Evolutionary conservation across 805 yeast genomes (phyloP).

Genomic region (Candida silvatica): DNA sequence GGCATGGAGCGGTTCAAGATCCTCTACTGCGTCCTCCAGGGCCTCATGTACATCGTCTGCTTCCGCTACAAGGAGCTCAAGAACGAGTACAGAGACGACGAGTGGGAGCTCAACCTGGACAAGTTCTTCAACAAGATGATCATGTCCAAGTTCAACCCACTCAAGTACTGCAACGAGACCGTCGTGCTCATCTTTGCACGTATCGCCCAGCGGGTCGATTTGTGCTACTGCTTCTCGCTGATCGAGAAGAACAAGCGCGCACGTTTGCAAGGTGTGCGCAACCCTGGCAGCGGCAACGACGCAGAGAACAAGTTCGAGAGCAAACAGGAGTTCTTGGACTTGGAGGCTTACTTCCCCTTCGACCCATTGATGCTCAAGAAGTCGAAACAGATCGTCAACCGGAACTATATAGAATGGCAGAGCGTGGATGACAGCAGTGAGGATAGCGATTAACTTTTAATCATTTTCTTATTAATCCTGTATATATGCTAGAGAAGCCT

Average conservation of each 20-base stretch:
- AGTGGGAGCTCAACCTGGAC: conserved; percentile 78
- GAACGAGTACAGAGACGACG: conserved; percentile 19
- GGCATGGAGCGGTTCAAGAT: conserved; percentile 91
- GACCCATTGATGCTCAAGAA: conserved; percentile 77
- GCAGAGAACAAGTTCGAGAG: conserved; percentile 16
- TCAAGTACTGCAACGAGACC: conserved; percentile 87
- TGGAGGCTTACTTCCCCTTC: conserved; percentile 94
- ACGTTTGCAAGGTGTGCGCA: conserved; percentile 39
- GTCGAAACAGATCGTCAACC: conserved; percentile 45
- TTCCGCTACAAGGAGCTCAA: conserved; percentile 61
- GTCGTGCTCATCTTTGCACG: conserved; percentile 92
- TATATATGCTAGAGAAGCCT: conserved; percentile 2
- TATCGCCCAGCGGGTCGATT: conserved; percentile 80
- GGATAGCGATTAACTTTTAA: conserved; percentile 12
- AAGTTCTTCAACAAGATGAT: conserved; percentile 81
- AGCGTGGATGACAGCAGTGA: conserved; percentile 52
- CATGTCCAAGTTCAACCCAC: conserved; percentile 84
- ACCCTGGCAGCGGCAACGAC: conserved; percentile 9
- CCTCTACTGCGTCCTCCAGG: conserved; percentile 87
- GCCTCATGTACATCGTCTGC: conserved; percentile 84
- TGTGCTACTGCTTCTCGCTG: conserved; percentile 88
- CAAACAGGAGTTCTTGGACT: conserved; percentile 76
- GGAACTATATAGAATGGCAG: conserved; percentile 73
- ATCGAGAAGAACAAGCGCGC: conserved; percentile 84
- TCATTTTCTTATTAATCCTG: background rate